Base-by-base conservation (phyloP, 2,329 filamentous ascomycete genomes). In the Emmonsiellopsis sp. region DNA sequence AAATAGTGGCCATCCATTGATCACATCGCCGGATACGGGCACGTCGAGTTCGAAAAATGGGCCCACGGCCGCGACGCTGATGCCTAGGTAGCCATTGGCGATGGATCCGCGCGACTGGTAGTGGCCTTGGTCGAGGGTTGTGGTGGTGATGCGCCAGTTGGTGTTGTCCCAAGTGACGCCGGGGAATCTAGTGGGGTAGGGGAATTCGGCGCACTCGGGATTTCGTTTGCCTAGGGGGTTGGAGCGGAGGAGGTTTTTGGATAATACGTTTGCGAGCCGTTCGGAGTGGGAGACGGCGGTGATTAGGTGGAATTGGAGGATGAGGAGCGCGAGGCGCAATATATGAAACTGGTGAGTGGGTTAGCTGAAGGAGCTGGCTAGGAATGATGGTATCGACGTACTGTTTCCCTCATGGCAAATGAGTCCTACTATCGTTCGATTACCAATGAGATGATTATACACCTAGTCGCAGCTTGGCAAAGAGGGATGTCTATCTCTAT, bases 1-100 rank as follows among this genome's bases (percentile, higher is more conserved):
- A 65, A 80, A 85, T 2, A 87, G 71, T 11, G 85, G 85, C 85
- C 85, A 88, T 8, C 83, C 84, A 58, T 78, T 82, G 55, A 81
- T 78, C 37, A 76, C 73, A 55, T 82, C 76, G 49, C 73, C 77
- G 49, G 72, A 70, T 5, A 74, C 73, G 1, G 71, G 69, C 9
- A 62, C 63, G 58, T 83, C 81, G 31, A 77, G 66, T 59, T 84
- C 81, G 62, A 84, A 84, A 62, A 85, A 82, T 0, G 82, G 82
- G 0, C 83, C 83, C 6, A 76, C 71, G n/a, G 81, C 77, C 27
- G 82, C 81, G 32, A 85, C 72, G 56, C 78, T 83, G 61, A 84
- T 82, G 7, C 83, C 83, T 5, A 85, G 64, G 58, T 86, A 86
- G 17, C 83, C 83, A 63, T 85, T 85, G 4, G 79, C 78, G 40